Conservation (phyloP, 2,329 filamentous ascomycete genomes). For the Cercospora sojina region DNA sequence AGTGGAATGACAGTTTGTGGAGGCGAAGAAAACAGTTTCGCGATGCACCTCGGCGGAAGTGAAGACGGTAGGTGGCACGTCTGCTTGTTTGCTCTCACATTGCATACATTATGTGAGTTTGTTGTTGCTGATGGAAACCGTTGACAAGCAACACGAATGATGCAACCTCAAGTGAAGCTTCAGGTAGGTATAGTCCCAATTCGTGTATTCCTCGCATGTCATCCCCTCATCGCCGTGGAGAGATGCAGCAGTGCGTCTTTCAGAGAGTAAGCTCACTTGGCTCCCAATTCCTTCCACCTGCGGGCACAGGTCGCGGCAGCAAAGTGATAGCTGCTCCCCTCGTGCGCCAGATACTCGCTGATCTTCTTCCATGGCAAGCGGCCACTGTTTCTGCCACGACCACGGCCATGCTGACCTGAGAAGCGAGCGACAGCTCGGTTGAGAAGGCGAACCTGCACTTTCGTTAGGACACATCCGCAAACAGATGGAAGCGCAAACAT, state of each 20-base stretch:
- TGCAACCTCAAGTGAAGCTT: neutral
- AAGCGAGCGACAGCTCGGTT: slow-evolving; percentile 25
- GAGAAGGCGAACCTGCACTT: slow-evolving; percentile 34
- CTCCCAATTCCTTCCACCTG: slow-evolving; percentile 55
- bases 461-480: neutral
- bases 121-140: neutral
- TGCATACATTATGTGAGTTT: neutral
- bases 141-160: neutral
- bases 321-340: slow-evolving; percentile 59
- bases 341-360: slow-evolving; percentile 51
- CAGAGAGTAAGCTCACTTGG: neutral
- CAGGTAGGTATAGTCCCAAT: neutral
- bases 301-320: slow-evolving; percentile 62
- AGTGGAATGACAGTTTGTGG: neutral
- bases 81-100: neutral
- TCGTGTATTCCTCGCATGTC: neutral
- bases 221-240: neutral
- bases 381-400: slow-evolving; percentile 6
- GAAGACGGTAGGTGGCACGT: neutral
- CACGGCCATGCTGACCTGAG: slow-evolving; percentile 9
- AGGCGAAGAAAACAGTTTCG: neutral
- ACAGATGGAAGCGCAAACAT: neutral
- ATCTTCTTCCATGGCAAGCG: slow-evolving; percentile 60
- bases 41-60: neutral
- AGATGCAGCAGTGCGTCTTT: neutral